Evolutionary conservation across 2,329 filamentous ascomycete species (phyloP).

Genomic region (Fonsecaea erecta): DNA sequence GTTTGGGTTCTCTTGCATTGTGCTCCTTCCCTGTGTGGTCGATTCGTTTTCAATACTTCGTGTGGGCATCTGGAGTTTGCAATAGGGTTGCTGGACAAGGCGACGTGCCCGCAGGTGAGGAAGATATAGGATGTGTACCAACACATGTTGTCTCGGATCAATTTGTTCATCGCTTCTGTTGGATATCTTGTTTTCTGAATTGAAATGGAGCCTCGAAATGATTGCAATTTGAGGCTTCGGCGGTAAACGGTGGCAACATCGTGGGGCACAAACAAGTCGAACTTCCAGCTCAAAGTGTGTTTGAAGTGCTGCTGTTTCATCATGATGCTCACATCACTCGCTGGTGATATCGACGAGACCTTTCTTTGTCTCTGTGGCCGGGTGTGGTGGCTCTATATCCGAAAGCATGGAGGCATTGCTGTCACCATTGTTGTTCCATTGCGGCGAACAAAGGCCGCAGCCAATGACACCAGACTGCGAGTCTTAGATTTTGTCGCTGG

Average conservation of each 20-base stretch:
- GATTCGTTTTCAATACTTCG: background rate
- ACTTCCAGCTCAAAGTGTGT: background rate
- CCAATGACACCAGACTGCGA: background rate
- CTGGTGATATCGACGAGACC: background rate
- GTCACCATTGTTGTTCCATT: background rate
- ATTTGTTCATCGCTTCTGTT: background rate
- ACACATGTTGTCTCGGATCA: conserved; percentile 24
- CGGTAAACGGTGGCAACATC: background rate
- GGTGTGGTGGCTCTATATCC: background rate
- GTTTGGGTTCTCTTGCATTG: background rate
- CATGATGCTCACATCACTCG: background rate
- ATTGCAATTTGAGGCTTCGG: background rate
- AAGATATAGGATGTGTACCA: conserved; percentile 34
- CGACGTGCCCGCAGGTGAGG: conserved; percentile 28
- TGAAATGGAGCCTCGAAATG: background rate
- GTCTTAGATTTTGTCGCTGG: too few species aligned
- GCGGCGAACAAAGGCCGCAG: background rate
- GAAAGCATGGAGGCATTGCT: background rate
- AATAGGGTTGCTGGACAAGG: conserved; percentile 19
- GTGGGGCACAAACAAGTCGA: background rate
- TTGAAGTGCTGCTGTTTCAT: background rate
- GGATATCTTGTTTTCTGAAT: background rate
- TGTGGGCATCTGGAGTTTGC: conserved; percentile 16
- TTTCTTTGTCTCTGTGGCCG: background rate
- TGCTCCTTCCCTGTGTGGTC: background rate